Conservation (phyloP, 2,329 filamentous ascomycete genomes). For the Chaetomium strumarium region DNA sequence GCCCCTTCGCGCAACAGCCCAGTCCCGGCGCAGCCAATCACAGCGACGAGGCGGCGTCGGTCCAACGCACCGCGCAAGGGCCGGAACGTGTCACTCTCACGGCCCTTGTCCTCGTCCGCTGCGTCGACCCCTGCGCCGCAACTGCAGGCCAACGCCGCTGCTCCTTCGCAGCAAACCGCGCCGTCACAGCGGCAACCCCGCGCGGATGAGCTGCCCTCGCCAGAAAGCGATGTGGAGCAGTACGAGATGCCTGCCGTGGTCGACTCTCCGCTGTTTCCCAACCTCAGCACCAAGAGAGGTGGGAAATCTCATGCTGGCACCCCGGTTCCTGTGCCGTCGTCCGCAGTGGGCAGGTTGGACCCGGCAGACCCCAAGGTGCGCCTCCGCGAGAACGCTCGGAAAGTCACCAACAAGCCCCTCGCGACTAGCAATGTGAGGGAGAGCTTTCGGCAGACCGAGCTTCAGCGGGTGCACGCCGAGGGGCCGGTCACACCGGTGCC, state of each 20-base stretch:
- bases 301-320: conserved; percentile 18
- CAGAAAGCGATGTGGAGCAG: conserved; percentile 21
- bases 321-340: conserved; percentile 18
- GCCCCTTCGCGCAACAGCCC: conserved; percentile 24
- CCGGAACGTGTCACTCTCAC: conserved; percentile 27
- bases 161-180: conserved; percentile 5
- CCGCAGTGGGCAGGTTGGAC: conserved; percentile 25
- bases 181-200: conserved; percentile 13
- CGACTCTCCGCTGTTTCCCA: conserved; percentile 24
- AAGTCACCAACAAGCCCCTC: conserved; percentile 27
- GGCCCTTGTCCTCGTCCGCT: conserved; percentile 18
- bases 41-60: conserved; percentile 23
- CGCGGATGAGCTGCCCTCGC: conserved; percentile 8
- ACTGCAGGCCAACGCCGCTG: conserved; percentile 9
- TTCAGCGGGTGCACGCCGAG: neutral
- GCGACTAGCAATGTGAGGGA: conserved; percentile 11
- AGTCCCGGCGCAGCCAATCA: conserved; percentile 27
- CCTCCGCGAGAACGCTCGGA: conserved; percentile 27
- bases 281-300: conserved; percentile 28
- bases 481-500: conserved; percentile 2
- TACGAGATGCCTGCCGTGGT: conserved; percentile 26
- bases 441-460: neutral
- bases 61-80: conserved; percentile 28
- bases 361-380: conserved; percentile 24
- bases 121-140: conserved; percentile 16